Evolutionary conservation across 148 eudicot species (phyloP), one percentile per base, ranked within the genome.

Genomic region (Arctostaphylos glauca): DNA sequence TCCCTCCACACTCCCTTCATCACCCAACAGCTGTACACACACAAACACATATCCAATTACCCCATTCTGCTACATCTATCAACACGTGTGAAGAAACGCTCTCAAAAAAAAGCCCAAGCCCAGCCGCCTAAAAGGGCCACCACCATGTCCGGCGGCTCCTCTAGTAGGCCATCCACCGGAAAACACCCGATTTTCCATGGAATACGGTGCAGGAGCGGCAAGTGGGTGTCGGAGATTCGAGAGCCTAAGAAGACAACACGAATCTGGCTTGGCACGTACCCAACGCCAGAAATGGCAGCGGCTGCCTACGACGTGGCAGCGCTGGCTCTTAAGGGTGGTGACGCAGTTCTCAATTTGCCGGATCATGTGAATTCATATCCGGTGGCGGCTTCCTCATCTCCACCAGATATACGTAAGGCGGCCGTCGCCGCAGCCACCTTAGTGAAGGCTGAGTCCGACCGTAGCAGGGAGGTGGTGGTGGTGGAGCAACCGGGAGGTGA

Each of bases 161-260:
- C 71, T 12, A 66, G 71, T 16, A 41, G 71, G 12, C 71, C 16
- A 6, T 5, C 71, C 2, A 2, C 87, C 0, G 84, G 88, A 0
- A 77, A 74, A 23, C 91, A 89, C 10, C 88, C 86, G 3, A 0
- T 25, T 44, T 89, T 82, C 71, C 84, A 81, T 1, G 91, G 91
- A 15, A 86, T 89, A 7, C 83, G 91, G 66, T 21, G 66, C 58
- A 72, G 91, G 83, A 81, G 88, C n/a, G 90, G 89, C 7, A 89
- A 89, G 79, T 89, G 91, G 91, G 89, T 86, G 6, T 87, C 91
- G 14, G 91, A 89, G 70, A 89, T 89, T 14, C 89, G 91, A 2
- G 89, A 87, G 80, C 91, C 91, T 0, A 81, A 84, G 9, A 87
- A 86, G 73, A 84, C 90, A 0, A 87, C 81, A n/a, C 91, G 88